Conservation (phyloP, 2,329 filamentous ascomycete species). For the Apiospora rasikravindrae region DNA sequence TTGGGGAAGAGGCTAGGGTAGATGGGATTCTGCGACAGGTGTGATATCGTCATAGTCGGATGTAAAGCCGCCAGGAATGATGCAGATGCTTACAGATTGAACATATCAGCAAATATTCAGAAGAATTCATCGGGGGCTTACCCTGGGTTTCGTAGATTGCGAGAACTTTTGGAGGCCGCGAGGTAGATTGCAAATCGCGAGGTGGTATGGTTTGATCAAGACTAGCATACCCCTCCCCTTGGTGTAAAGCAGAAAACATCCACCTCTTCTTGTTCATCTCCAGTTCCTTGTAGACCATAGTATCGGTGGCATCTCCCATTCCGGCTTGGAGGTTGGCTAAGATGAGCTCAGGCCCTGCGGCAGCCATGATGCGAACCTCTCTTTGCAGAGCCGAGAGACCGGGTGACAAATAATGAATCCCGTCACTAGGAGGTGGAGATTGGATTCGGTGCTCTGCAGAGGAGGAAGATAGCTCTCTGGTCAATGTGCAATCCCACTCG, state of each 20-base stretch:
- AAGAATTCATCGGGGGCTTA: constrained; percentile 33
- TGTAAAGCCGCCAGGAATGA: constrained; percentile 55
- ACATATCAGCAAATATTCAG: neutral
- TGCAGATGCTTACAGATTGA: constrained; percentile 46
- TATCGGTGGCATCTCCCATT: constrained; percentile 50
- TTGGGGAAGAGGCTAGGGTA: constrained; percentile 47
- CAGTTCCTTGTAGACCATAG: constrained; percentile 54
- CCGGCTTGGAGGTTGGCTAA: constrained; percentile 60
- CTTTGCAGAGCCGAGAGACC: constrained; percentile 51
- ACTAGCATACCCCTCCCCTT: constrained; percentile 46
- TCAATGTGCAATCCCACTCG: constrained; percentile 46
- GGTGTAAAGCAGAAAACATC: constrained; percentile 63
- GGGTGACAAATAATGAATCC: constrained; percentile 35
- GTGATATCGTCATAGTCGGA: constrained; percentile 47
- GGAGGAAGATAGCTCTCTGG: constrained; percentile 29
- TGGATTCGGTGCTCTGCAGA: constrained; percentile 31
- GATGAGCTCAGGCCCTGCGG: constrained; percentile 55
- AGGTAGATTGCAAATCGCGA: constrained; percentile 26
- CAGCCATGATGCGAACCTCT: constrained; percentile 61
- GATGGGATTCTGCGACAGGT: constrained; percentile 51
- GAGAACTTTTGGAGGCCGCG: constrained; percentile 44
- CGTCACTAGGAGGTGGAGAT: constrained; percentile 23
- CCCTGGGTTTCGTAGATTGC: constrained; percentile 58
- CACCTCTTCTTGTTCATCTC: constrained; percentile 64
- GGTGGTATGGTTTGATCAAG: constrained; percentile 24